These are phyloP conservation scores for Rosa lucieae DNA, from an alignment of 306 rosid species.

Conservation along the genomic window DNA sequence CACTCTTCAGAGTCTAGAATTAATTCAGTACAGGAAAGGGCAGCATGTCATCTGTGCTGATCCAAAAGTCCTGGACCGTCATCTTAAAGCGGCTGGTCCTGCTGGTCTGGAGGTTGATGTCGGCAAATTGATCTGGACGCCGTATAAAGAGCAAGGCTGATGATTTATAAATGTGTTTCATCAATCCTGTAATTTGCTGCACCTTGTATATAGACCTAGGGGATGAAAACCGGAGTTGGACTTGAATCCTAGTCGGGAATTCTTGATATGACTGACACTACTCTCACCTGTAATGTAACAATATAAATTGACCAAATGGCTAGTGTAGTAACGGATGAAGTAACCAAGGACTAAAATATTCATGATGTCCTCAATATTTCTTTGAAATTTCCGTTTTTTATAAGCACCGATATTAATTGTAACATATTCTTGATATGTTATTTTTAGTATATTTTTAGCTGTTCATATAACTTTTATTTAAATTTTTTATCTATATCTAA, in stretches of 20 bases:
- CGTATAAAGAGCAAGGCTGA: conserved; percentile 83
- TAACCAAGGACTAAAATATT: too few species aligned
- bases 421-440: too few species aligned
- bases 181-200: neutral
- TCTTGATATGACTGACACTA: neutral
- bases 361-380: too few species aligned
- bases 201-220: conserved; percentile 32
- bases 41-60: conserved; percentile 98
- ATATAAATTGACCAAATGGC: neutral
- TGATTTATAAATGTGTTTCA: neutral
- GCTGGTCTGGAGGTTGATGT: conserved; percentile 97
- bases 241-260: neutral
- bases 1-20: conserved; percentile 85
- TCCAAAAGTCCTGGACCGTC: conserved; percentile 96
- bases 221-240: conserved; percentile 11
- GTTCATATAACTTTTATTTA: too few species aligned
- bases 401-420: too few species aligned
- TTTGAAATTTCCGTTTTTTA: too few species aligned
- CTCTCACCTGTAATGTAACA: neutral
- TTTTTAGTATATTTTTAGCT: too few species aligned
- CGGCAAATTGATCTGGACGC: conserved; percentile 96
- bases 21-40: conserved; percentile 97
- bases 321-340: neutral
- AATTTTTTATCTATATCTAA: too few species aligned
- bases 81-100: conserved; percentile 95